phyloP scores from a whole-genome alignment of 805 yeast species.

The Pichia phayaonensis region DNA sequence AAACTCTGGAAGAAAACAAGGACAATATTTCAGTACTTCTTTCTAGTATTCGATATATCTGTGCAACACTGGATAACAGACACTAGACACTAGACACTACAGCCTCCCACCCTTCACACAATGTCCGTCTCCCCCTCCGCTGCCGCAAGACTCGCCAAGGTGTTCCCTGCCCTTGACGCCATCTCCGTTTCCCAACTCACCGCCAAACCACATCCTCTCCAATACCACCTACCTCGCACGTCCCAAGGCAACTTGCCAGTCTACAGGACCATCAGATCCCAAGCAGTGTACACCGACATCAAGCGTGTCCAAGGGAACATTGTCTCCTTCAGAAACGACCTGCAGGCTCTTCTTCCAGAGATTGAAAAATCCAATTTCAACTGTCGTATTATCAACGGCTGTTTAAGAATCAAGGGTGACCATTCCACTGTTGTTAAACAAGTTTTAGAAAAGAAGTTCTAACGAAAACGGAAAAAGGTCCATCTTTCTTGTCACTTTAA shows the following conservation, averaged over 20 bases:
- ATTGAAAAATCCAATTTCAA: conserved; percentile 38
- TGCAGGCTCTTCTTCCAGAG: conserved; percentile 42
- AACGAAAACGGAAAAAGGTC: not conserved
- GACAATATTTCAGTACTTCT: too few species aligned
- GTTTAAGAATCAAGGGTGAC: conserved; percentile 48
- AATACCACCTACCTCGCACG: conserved; percentile 43
- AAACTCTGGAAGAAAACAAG: too few species aligned
- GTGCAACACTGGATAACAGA: too few species aligned
- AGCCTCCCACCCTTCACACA: too few species aligned
- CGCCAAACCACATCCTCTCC: conserved; percentile 29
- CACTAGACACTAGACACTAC: too few species aligned
- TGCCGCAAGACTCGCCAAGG: conserved; percentile 10
- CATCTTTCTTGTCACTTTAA: too few species aligned
- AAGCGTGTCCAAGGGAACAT: conserved; percentile 66
- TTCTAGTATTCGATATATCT: too few species aligned
- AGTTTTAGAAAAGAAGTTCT: conserved; percentile 27
- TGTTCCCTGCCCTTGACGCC: conserved; percentile 23
- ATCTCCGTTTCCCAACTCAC: conserved; percentile 20
- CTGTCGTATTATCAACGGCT: conserved; percentile 43
- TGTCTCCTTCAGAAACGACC: conserved; percentile 56
- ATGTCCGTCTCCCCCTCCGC: conserved; percentile 3
- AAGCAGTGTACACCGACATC: conserved; percentile 61
- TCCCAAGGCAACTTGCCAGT: conserved; percentile 72
- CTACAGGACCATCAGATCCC: conserved; percentile 59
- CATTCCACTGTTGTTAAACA: conserved; percentile 29